Evolutionary conservation across 352 stramenopile genomes (phyloP), one percentile per base, ranked within the genome.

Genomic region (Phytophthora chlamydospora): DNA sequence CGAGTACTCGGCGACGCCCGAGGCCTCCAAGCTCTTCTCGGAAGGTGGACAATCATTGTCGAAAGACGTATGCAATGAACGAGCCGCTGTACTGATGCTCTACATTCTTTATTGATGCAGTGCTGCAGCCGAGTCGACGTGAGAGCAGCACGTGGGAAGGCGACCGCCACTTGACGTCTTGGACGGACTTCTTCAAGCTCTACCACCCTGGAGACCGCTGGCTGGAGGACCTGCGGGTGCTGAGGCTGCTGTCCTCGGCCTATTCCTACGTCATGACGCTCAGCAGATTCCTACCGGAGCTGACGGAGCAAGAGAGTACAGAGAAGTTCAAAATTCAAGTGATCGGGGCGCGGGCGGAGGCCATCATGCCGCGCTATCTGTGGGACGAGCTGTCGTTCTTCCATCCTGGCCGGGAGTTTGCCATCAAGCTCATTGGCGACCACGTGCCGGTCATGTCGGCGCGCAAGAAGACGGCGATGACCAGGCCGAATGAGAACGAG

Each of bases 201-300:
- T 84, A 84, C 35, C 65, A 67, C 8, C 62, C 57, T 38, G 55
- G 75, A 7, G n/a, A 49, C 2, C 21, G 35, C n/a, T 81, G 69
- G 60, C 40, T 86, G n/a, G 29, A 51, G 1, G 66, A 87, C 43
- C 27, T 47, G 29, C 62, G 58, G 29, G 71, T 70, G 5, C 10
- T 86, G 27, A 69, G 81, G 6, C 67, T 93, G 24, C 50, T 88
- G 8, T 93, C 84, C 6, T 83, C 82, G 11, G 76, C 78, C 12
- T 91, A 86, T 71, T 89, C 81, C 16, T 93, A 80, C 56, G 73
- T 85, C 41, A 73, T 88, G 64, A 93, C 84, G 16, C 71, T 93
- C 17, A 73, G 58, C 24, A 67, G 68, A 31, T 85, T 80, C n/a
- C 45, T 78, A 3, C 44, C 62, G n/a, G 51, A 67, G 27, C 39